Evolutionary conservation across 768 basidiomycete genomes (phyloP).

Genomic region (Mycena kentingensis): DNA sequence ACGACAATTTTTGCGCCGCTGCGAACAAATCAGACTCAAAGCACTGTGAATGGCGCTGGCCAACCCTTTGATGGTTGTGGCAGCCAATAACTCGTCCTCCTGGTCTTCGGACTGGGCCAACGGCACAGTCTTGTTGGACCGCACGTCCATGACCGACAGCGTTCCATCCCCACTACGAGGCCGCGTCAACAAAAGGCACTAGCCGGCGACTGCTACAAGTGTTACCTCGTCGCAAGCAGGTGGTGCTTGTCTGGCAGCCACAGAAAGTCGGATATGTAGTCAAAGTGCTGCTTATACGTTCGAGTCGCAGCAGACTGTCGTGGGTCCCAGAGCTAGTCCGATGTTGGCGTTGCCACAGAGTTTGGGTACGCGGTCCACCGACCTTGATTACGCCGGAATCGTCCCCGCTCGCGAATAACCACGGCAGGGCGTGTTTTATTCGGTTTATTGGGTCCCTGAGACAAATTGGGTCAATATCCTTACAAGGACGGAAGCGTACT

Average conservation of each 20-base stretch:
- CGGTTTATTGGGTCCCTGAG: slow-evolving; percentile 71
- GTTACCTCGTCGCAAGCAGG: slow-evolving; percentile 83
- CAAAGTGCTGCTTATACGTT: slow-evolving; percentile 84
- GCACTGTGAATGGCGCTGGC: slow-evolving; percentile 29
- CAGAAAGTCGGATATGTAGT: slow-evolving; percentile 91
- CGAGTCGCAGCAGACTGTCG: slow-evolving; percentile 64
- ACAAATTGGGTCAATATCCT: slow-evolving; percentile 49
- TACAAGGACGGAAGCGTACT: slow-evolving; percentile 48
- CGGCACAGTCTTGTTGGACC: slow-evolving; percentile 77
- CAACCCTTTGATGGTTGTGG: slow-evolving; percentile 82
- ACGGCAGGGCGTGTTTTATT: slow-evolving; percentile 67
- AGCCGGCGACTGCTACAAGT: not conserved
- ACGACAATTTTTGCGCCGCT: slow-evolving; percentile 83
- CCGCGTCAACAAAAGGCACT: not conserved
- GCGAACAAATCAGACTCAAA: slow-evolving; percentile 7
- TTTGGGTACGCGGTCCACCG: slow-evolving; percentile 18
- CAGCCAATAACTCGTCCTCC: slow-evolving; percentile 89
- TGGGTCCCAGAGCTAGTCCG: slow-evolving; percentile 83
- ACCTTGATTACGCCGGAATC: slow-evolving; percentile 96
- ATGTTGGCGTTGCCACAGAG: not conserved
- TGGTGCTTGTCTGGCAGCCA: slow-evolving; percentile 85
- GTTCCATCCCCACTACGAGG: slow-evolving; percentile 83
- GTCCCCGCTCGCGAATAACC: slow-evolving; percentile 83
- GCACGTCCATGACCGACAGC: slow-evolving; percentile 87
- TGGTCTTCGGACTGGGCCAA: slow-evolving; percentile 91